phyloP scores from a whole-genome alignment of 352 stramenopile genomes.

The Phytophthora citrophthora region DNA sequence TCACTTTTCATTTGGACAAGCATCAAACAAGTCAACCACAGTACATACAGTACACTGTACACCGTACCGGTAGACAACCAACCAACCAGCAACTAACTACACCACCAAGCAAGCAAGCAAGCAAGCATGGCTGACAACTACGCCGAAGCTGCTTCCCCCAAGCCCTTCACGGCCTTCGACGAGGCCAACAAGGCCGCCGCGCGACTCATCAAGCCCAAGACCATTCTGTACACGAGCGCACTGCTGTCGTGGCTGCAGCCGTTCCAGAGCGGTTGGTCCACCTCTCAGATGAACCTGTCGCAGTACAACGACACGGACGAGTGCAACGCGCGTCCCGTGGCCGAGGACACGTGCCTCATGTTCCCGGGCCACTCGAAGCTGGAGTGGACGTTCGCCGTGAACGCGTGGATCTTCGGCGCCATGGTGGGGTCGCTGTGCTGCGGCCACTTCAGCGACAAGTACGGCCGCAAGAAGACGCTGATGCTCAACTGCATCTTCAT shows the following conservation, averaged over 20 bases:
- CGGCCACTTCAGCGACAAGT: constrained; percentile 27
- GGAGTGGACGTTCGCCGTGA: constrained; percentile 29
- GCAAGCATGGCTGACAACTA: constrained; percentile 27
- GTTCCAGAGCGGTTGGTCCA: constrained; percentile 38
- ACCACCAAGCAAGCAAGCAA: neutral
- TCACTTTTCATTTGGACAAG: constrained; percentile 30
- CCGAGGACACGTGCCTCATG: constrained; percentile 31
- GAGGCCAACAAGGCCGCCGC: constrained; percentile 36
- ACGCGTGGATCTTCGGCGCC: constrained; percentile 27
- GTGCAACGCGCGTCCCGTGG: constrained; percentile 31
- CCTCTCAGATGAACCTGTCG: constrained; percentile 35
- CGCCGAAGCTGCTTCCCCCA: constrained; percentile 18
- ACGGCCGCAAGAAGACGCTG: constrained; percentile 26
- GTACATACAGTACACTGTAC: constrained; percentile 1
- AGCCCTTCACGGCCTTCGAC: constrained; percentile 22
- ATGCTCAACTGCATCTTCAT: constrained; percentile 46
- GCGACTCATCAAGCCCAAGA: constrained; percentile 30
- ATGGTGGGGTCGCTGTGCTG: constrained; percentile 23
- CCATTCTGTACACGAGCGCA: constrained; percentile 31
- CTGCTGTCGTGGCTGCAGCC: constrained; percentile 32
- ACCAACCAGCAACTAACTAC: constrained; percentile 9
- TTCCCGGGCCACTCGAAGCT: constrained; percentile 32
- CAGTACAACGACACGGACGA: constrained; percentile 40
- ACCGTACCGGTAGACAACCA: neutral
- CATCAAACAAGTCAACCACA: constrained; percentile 20